Base-by-base conservation (phyloP, 1,284 basidiomycete species). In the Bjerkandera adusta region DNA sequence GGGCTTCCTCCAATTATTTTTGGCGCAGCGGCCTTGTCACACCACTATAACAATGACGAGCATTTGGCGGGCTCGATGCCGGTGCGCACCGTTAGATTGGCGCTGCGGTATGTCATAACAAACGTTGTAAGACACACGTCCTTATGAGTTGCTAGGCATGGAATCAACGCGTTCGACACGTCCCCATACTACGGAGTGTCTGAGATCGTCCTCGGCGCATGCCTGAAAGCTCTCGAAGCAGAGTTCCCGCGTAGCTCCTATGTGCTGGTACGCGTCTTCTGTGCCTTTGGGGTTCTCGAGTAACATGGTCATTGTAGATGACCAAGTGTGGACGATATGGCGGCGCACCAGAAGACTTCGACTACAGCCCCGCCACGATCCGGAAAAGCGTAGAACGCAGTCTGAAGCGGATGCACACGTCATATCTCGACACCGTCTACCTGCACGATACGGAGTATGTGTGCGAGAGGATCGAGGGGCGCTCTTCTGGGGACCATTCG, bases 261-360 rank as follows among this genome's bases (percentile, higher is more conserved):
- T 64, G 77, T 83, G 57, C 66, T 96, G 64, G 87, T 88, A 60
- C 15, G 43, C 50, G 10, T 4, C 26, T 10, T 35, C n/a, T 36
- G n/a, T 36, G n/a, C 37, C n/a, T 32, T 43, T 3, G 35, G n/a
- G 21, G 18, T 37, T 34, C 20, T n/a, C 11, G 29, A 12, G 16
- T 46, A 10, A 26, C 10, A 46, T 45, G 22, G 45, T 18, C 3
- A 30, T 32, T 18, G 1, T 47, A 90, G 87, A 85, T 93, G 68
- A 95, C 94, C n/a, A 99, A 99, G 68, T 90, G 87, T 51, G 96
- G 94, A 20, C 81, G 95, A 39, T 95, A 89, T 64, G 92, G 92
- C 3, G 61, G 69, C 1, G 68, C 70, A 36, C 64, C 63, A 25
- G 60, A 63, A 8, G 74, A 79, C 45, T 97, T 97, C 60, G 88